Evolutionary conservation across 345 rosid species (phyloP).

Genomic region (Capsella bursapastoris): DNA sequence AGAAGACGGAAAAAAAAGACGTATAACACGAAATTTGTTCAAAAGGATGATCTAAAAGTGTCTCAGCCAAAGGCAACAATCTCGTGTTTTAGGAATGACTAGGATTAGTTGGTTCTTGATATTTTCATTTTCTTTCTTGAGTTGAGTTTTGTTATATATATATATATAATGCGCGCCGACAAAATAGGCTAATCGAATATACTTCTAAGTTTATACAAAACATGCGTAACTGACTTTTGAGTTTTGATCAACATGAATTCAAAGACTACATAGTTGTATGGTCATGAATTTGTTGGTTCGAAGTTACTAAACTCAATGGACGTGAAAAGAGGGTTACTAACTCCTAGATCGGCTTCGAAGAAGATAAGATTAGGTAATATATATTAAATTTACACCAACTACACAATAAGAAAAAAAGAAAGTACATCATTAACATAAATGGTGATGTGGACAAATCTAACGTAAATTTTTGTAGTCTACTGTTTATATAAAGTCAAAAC

Average conservation of each 20-base stretch:
- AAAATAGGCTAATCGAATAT: too few relatives aligned
- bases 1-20: neutral
- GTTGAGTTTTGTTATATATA: too few relatives aligned
- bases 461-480: neutral
- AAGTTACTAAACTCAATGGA: constrained; percentile 7
- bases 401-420: neutral
- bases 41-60: constrained; percentile 16
- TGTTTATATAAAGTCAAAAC: neutral
- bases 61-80: constrained; percentile 5
- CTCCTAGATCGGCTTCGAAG: neutral
- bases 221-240: too few relatives aligned
- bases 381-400: constrained; percentile 22
- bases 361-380: constrained; percentile 17
- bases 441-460: neutral
- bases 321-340: neutral
- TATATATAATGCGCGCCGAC: too few relatives aligned
- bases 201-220: too few relatives aligned
- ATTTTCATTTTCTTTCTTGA: neutral
- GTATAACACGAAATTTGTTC: constrained; percentile 2
- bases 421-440: neutral
- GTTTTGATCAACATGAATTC: too few relatives aligned
- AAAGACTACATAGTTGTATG: too few relatives aligned
- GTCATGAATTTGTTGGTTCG: neutral
- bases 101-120: constrained; percentile 30
- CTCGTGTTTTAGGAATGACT: constrained; percentile 41